Conservation (phyloP, 2,329 filamentous ascomycete species). For the Rhynchosporium secalis region DNA sequence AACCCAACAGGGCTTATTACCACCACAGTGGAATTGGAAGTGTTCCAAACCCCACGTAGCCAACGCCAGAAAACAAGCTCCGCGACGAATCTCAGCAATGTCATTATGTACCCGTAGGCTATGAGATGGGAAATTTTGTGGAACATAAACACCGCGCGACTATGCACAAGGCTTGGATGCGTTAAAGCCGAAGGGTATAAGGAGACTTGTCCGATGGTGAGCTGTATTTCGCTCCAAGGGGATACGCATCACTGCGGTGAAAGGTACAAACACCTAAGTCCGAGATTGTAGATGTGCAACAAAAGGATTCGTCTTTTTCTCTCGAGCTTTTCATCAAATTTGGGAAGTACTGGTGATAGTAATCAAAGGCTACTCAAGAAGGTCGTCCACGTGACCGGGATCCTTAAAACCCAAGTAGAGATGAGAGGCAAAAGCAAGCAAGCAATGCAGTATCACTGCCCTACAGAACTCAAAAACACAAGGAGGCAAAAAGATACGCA, state of each 20-base stretch:
- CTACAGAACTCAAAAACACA: not conserved
- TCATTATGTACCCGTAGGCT: not conserved
- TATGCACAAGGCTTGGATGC: slow-evolving; percentile 7
- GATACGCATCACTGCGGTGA: not conserved
- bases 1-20: no score
- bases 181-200: slow-evolving; percentile 12
- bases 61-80: not conserved
- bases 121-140: not conserved
- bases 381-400: slow-evolving; percentile 6
- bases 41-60: not conserved
- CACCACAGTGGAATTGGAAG: not conserved
- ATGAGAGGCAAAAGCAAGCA: not conserved
- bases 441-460: not conserved
- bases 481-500: not conserved
- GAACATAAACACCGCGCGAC: not conserved
- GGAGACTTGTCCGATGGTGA: not conserved
- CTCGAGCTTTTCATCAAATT: not conserved
- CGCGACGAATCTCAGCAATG: not conserved
- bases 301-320: slow-evolving; percentile 11
- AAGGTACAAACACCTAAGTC: slow-evolving; percentile 13
- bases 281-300: slow-evolving; percentile 24
- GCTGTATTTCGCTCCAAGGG: not conserved
- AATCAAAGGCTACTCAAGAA: slow-evolving; percentile 3
- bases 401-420: not conserved
- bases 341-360: not conserved